Conservation (phyloP, 352 stramenopile genomes). For the Globisporangium carolinianum region DNA sequence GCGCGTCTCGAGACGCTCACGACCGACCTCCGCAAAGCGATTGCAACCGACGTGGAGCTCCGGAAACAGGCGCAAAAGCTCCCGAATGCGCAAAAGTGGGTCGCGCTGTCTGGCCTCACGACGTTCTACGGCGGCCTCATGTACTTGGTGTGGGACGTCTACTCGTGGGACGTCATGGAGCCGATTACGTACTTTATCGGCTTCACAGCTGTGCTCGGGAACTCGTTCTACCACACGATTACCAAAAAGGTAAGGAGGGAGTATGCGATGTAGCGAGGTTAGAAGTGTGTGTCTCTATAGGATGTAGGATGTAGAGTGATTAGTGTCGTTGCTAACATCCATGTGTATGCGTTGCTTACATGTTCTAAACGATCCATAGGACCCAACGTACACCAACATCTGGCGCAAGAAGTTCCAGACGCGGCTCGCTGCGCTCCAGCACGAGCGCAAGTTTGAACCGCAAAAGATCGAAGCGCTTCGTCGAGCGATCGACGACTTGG, state of each 20-base stretch:
- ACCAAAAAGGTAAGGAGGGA: conserved; percentile 47
- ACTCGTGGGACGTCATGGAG: conserved; percentile 88
- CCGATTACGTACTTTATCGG: conserved; percentile 88
- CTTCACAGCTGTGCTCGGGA: conserved; percentile 76
- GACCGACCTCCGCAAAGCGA: conserved; percentile 40
- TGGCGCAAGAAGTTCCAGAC: conserved; percentile 64
- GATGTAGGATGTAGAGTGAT: neutral
- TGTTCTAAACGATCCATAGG: conserved; percentile 11
- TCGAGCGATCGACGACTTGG: conserved; percentile 37
- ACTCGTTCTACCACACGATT: conserved; percentile 76
- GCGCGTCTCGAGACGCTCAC: conserved; percentile 34
- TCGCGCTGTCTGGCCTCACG: conserved; percentile 50
- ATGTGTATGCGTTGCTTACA: neutral
- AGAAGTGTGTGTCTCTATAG: too few relatives aligned
- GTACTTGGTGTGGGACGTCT: conserved; percentile 83
- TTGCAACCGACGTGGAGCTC: conserved; percentile 39
- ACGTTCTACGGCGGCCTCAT: conserved; percentile 65
- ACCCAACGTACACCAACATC: conserved; percentile 80
- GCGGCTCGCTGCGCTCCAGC: conserved; percentile 33
- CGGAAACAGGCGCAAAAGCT: conserved; percentile 33
- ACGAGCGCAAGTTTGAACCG: conserved; percentile 48
- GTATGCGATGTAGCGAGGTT: neutral
- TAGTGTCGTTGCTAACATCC: neutral
- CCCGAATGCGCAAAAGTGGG: conserved; percentile 72
- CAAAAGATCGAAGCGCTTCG: conserved; percentile 35